Evolutionary conservation across 495 filamentous ascomycete genomes (phyloP), one percentile per base, ranked within the genome.

Genomic region (Amniculicola lignicola): DNA sequence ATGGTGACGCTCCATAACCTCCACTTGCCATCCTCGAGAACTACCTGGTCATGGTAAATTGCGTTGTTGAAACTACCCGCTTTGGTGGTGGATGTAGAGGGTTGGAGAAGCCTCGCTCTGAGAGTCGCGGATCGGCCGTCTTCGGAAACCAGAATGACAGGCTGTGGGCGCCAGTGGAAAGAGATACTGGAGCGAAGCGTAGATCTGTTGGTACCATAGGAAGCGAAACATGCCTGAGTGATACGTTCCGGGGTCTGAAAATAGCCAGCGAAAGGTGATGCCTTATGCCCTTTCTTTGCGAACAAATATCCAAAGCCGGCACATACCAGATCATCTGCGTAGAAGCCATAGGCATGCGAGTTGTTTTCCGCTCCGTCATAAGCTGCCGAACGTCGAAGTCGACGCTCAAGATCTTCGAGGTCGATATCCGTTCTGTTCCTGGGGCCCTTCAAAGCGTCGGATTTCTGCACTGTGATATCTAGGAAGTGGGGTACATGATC

Each of bases 1-100:
- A 60, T 60, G 1, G 57, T 60, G 18, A 54, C 37, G 50, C 57
- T 60, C 57, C 57, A 60, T 10, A 60, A 28, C 14, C 51, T 21
- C 57, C 57, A 60, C 36, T 54, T 60, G 5, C 57, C 57, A 19
- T 54, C 38, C 29, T 60, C 57, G 10, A 60, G 57, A 1, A 54
- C 57, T 43, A 60, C 43, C 35, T 60, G 57, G 36, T 60, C 57
- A 18, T 60, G 57, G 43, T 60, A 60, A 19, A 60, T 60, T 4
- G 57, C 57, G 22, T 22, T 36, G 36, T 54, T 60, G 40, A 60
- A 60, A 41, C 41, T 54, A 2, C 57, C 57, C 4, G 49, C 21
- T 33, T 53, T 54, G 12, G 28, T 37, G 9, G 14, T 27, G 0
- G 49, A 41, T 7, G 57, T 60, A 4, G 41, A 48, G 4, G 57